Percentiles rank a stretch among this genome's conserved stretches.
These are phyloP conservation scores for Calonectria pseudoreteaudii DNA, from an alignment of 2,329 filamentous ascomycete species.

Conservation along the genomic window DNA sequence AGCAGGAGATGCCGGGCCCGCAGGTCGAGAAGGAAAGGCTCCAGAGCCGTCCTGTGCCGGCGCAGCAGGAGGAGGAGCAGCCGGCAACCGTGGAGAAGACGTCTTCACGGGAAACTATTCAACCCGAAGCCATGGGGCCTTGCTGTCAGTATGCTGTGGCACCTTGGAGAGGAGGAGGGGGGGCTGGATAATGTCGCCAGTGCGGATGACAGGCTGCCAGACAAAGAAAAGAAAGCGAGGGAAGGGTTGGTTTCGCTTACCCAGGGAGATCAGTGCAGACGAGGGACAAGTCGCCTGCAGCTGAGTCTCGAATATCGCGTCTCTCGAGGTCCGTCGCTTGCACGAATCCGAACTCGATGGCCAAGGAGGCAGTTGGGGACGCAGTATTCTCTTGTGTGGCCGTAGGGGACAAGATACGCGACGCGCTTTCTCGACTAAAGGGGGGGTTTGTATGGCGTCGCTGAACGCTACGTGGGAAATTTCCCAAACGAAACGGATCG, in stretches of 20 bases:
- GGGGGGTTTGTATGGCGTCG: slow-evolving; percentile 38
- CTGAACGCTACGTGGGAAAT: slow-evolving; percentile 37
- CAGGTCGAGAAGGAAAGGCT: slow-evolving; percentile 50
- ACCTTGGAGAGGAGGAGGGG: slow-evolving; percentile 23
- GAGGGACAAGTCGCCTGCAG: slow-evolving; percentile 68
- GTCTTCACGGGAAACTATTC: slow-evolving; percentile 61
- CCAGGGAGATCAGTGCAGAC: slow-evolving; percentile 73
- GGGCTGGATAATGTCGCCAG: slow-evolving; percentile 18
- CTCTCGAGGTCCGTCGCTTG: slow-evolving; percentile 42
- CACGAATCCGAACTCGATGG: slow-evolving; percentile 40
- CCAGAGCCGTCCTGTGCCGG: slow-evolving; percentile 68
- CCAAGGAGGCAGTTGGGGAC: slow-evolving; percentile 27
- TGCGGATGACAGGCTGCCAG: slow-evolving; percentile 29
- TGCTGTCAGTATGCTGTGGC: slow-evolving; percentile 43
- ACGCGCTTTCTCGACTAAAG: slow-evolving; percentile 48
- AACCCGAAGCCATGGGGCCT: slow-evolving; percentile 12
- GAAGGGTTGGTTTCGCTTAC: slow-evolving; percentile 49
- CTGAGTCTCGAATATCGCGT: slow-evolving; percentile 62
- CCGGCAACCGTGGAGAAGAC: slow-evolving; percentile 64
- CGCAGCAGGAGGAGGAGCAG: slow-evolving; percentile 69
- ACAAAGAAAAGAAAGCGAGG: not conserved
- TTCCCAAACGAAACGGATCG: slow-evolving; percentile 34
- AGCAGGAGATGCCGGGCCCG: slow-evolving; percentile 65
- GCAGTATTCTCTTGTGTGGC: slow-evolving; percentile 31
- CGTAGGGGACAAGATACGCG: slow-evolving; percentile 42